These are phyloP conservation scores for Extremus antarcticus DNA, from an alignment of 495 filamentous ascomycete genomes.

Conservation along the genomic window DNA sequence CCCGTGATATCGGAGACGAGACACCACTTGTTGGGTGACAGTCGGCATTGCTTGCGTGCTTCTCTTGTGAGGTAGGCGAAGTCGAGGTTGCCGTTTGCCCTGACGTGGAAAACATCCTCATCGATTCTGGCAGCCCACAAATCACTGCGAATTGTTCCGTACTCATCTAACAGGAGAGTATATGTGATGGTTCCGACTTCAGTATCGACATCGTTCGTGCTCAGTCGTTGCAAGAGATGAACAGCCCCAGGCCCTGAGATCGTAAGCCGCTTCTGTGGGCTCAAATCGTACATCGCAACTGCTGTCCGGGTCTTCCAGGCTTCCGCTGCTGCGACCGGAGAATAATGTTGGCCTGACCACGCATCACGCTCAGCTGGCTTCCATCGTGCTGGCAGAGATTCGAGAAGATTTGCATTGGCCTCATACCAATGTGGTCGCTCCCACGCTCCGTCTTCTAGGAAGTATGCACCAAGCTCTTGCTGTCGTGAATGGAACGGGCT, in stretches of 20 bases:
- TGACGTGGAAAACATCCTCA: slow-evolving; percentile 35
- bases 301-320: slow-evolving; percentile 44
- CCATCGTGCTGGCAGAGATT: slow-evolving; percentile 35
- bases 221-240: slow-evolving; percentile 36
- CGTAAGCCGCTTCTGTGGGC: slow-evolving; percentile 40
- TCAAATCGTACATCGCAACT: slow-evolving; percentile 45
- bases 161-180: slow-evolving; percentile 35
- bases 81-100: slow-evolving; percentile 37
- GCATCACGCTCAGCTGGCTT: slow-evolving; percentile 35
- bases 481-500: slow-evolving; percentile 39
- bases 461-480: slow-evolving; percentile 38
- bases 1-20: slow-evolving; percentile 40
- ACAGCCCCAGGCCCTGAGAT: slow-evolving; percentile 38
- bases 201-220: slow-evolving; percentile 33
- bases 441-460: slow-evolving; percentile 40
- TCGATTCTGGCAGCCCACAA: slow-evolving; percentile 34
- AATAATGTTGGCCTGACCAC: slow-evolving; percentile 38
- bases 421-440: slow-evolving; percentile 45
- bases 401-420: slow-evolving; percentile 33
- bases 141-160: slow-evolving; percentile 35
- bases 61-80: slow-evolving; percentile 35
- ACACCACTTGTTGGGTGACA: slow-evolving; percentile 23
- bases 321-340: slow-evolving; percentile 39
- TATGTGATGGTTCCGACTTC: slow-evolving; percentile 34
- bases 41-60: slow-evolving; percentile 30